These are phyloP conservation scores for Candida vaughaniae DNA, from an alignment of 805 yeast species.

Conservation along the genomic window DNA sequence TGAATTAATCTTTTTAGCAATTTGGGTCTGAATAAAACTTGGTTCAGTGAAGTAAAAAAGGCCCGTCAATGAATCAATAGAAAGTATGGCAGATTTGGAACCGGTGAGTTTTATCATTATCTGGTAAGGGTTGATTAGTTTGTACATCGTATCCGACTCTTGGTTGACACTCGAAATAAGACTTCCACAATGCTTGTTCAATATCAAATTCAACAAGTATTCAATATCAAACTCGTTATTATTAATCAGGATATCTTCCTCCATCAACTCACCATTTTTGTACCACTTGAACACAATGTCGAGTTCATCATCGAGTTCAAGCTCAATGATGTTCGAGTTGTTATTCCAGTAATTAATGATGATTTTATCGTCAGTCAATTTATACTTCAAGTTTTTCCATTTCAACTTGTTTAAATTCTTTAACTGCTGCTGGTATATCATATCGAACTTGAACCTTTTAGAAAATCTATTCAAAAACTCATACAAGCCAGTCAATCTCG, in stretches of 20 bases:
- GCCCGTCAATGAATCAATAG: constrained; percentile 42
- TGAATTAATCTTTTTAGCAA: constrained; percentile 31
- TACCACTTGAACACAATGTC: constrained; percentile 61
- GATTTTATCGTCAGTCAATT: constrained; percentile 49
- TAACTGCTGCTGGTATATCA: constrained; percentile 55
- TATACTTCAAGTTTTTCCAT: constrained; percentile 64
- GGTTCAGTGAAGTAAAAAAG: constrained; percentile 41
- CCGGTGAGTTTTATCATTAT: constrained; percentile 32
- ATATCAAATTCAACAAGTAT: constrained; percentile 30
- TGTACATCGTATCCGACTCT: constrained; percentile 9
- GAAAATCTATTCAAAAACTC: constrained; percentile 58
- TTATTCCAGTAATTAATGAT: constrained; percentile 63
- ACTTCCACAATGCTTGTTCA: constrained; percentile 38
- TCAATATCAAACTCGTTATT: constrained; percentile 35
- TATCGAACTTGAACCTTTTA: constrained; percentile 61
- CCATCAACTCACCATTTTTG: constrained; percentile 48
- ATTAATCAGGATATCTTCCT: constrained; percentile 12
- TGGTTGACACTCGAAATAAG: constrained; percentile 21
- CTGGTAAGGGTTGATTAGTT: constrained; percentile 31
- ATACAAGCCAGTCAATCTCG: constrained; percentile 53
- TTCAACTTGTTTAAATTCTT: constrained; percentile 44
- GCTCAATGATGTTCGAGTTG: constrained; percentile 55
- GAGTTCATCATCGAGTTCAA: constrained; percentile 52
- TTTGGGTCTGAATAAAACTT: constrained; percentile 31
- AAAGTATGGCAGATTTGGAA: constrained; percentile 30